Percentiles rank a stretch among this genome's conserved stretches.
These are phyloP conservation scores for Harringtonia lauricola DNA, from an alignment of 2,329 filamentous ascomycete species.

Conservation along the genomic window DNA sequence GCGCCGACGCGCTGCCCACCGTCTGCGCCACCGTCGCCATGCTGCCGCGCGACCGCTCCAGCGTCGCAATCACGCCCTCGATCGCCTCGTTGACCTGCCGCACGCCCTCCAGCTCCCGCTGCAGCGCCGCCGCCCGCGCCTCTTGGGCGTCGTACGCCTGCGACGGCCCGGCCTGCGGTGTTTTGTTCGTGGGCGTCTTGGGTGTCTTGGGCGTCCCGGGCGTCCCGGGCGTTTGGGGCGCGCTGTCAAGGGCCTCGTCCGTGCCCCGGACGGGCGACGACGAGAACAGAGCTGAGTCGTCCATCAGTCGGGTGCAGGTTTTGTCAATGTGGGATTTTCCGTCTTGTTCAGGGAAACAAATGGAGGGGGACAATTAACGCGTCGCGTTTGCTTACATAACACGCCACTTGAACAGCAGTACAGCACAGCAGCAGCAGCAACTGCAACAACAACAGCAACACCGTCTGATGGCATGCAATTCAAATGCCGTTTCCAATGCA, in stretches of 20 bases:
- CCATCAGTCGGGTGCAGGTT: conserved; percentile 8
- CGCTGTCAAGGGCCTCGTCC: conserved; percentile 13
- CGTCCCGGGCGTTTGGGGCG: conserved; percentile 35
- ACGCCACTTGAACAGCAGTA: too few relatives aligned
- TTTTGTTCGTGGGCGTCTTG: not conserved
- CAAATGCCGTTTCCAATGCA: too few relatives aligned
- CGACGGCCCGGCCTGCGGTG: not conserved
- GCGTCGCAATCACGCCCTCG: conserved; percentile 61
- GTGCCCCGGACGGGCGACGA: conserved; percentile 12
- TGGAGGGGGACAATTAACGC: too few relatives aligned
- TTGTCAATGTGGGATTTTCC: not conserved
- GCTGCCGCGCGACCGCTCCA: conserved; percentile 63
- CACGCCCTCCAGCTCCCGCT: conserved; percentile 71
- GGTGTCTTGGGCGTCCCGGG: conserved; percentile 25
- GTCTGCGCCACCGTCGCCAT: conserved; percentile 84
- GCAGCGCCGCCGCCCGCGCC: conserved; percentile 61
- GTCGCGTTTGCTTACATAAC: too few relatives aligned
- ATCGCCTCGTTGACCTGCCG: conserved; percentile 81
- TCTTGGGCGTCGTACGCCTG: conserved; percentile 49
- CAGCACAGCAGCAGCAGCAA: too few relatives aligned
- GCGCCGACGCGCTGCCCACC: conserved; percentile 74
- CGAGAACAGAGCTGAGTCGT: conserved; percentile 14
- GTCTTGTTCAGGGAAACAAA: too few relatives aligned
- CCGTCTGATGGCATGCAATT: too few relatives aligned
- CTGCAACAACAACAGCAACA: too few relatives aligned